A percentile compares a stretch with the other conserved stretches of the same genome.
Conservation (phyloP, 345 rosid genomes). For the Syzygium aromaticum region DNA sequence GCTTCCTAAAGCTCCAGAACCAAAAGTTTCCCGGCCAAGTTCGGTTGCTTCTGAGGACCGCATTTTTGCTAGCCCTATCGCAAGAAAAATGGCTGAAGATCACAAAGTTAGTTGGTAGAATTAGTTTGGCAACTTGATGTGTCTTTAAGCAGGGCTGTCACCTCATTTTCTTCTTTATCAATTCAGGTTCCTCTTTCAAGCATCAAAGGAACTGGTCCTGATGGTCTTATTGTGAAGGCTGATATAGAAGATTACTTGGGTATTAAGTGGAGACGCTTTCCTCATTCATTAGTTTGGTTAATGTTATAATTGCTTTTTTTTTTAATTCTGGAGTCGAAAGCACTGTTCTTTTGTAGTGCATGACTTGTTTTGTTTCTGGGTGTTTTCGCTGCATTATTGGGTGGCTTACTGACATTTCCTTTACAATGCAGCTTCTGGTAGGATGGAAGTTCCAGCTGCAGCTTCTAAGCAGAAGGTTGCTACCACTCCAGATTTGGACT, state of each 20-base stretch:
- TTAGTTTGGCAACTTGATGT: background rate
- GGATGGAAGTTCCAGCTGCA: conserved; percentile 53
- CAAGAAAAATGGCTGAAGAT: conserved; percentile 87
- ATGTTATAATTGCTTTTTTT: background rate
- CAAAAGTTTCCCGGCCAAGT: conserved; percentile 43
- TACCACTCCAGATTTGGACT: conserved; percentile 53
- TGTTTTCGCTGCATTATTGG: background rate
- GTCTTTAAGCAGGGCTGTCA: background rate
- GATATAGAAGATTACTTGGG: conserved; percentile 93
- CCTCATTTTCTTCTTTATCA: background rate
- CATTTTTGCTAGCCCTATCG: conserved; percentile 84
- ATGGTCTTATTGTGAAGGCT: conserved; percentile 80
- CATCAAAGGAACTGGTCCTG: conserved; percentile 91
- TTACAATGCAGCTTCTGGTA: conserved; percentile 46
- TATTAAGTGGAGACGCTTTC: conserved; percentile 12
- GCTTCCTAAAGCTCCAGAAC: conserved; percentile 51
- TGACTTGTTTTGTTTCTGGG: background rate
- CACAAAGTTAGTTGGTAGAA: conserved; percentile 37
- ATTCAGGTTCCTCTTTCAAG: conserved; percentile 69
- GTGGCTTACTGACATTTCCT: background rate
- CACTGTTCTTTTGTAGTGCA: background rate
- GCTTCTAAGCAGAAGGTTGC: conserved; percentile 37
- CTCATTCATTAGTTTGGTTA: background rate
- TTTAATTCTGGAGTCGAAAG: background rate
- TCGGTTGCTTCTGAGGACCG: conserved; percentile 53